phyloP scores from a whole-genome alignment of 306 rosid genomes.

The Ammopiptanthus mongolicus region DNA sequence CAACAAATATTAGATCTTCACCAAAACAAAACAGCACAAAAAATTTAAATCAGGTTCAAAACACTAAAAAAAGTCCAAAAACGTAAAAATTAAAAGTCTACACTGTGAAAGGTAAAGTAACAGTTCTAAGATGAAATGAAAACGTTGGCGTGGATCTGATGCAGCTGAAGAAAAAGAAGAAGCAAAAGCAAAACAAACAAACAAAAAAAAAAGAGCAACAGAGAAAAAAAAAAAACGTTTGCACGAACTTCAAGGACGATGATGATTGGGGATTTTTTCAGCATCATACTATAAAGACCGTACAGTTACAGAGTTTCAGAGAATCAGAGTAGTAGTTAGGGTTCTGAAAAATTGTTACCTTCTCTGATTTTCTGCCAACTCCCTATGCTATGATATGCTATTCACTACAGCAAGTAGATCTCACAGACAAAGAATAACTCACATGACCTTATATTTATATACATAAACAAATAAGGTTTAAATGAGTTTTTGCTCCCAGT shows the following conservation, averaged over 20 bases:
- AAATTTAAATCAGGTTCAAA: conserved; percentile 1
- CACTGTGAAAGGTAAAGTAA: neutral
- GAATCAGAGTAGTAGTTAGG: conserved; percentile 28
- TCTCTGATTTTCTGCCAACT: conserved; percentile 24
- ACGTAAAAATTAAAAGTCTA: conserved; percentile 8
- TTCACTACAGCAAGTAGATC: conserved; percentile 48
- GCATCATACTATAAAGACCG: neutral
- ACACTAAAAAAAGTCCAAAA: neutral
- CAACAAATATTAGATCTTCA: conserved; percentile 18
- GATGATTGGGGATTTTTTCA: conserved; percentile 17
- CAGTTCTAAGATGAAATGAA: neutral
- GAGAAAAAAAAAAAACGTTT: neutral
- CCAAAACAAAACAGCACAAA: neutral
- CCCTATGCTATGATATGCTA: conserved; percentile 7
- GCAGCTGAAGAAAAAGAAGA: neutral
- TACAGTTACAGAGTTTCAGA: neutral
- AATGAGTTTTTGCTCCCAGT: no score
- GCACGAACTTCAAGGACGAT: conserved; percentile 29
- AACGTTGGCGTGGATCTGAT: conserved; percentile 45
- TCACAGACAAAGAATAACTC: conserved; percentile 31
- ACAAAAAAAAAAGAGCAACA: neutral
- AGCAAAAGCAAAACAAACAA: no score
- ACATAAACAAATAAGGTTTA: neutral
- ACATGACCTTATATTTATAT: neutral
- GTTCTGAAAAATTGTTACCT: conserved; percentile 46